Conservation (phyloP, 2,329 filamentous ascomycete species). For the Aspergillus tanneri region DNA sequence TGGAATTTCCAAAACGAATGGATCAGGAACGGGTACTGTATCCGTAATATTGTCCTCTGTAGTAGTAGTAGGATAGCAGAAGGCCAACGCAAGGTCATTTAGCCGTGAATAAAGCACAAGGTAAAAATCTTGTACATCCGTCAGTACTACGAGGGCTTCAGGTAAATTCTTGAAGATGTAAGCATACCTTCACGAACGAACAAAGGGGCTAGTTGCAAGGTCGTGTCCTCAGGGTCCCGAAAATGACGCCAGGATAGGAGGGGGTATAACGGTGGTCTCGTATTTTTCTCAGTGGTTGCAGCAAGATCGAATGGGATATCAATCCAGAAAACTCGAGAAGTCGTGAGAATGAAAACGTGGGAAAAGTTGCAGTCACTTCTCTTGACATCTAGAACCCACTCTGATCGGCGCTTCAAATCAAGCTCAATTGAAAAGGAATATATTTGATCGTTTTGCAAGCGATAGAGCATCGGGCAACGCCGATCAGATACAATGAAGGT, state of each 20-base stretch:
- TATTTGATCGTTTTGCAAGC: constrained; percentile 26
- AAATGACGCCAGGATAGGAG: constrained; percentile 56
- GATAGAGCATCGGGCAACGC: constrained; percentile 40
- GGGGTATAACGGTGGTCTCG: constrained; percentile 34
- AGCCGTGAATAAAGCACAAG: constrained; percentile 44
- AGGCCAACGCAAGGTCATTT: constrained; percentile 33
- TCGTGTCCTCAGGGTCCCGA: constrained; percentile 53
- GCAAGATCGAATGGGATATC: constrained; percentile 36
- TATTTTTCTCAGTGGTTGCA: constrained; percentile 16
- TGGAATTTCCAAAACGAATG: constrained; percentile 34
- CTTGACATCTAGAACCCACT: constrained; percentile 58
- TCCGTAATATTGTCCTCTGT: constrained; percentile 24
- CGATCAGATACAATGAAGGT: constrained; percentile 55
- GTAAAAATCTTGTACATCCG: constrained; percentile 31
- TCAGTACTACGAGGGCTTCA: not conserved
- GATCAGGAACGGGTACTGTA: constrained; percentile 31
- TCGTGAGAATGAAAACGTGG: constrained; percentile 56
- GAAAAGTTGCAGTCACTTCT: constrained; percentile 42
- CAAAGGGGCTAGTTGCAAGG: constrained; percentile 43
- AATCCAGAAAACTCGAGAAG: constrained; percentile 50
- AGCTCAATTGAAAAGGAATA: constrained; percentile 37
- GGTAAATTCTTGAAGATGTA: not conserved
- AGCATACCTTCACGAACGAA: constrained; percentile 32
- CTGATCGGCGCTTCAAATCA: constrained; percentile 35
- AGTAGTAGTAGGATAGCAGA: constrained; percentile 30